Percentiles rank a stretch among this genome's conserved stretches.
Conservation (phyloP, 306 rosid genomes). For the Castanospermum australe region DNA sequence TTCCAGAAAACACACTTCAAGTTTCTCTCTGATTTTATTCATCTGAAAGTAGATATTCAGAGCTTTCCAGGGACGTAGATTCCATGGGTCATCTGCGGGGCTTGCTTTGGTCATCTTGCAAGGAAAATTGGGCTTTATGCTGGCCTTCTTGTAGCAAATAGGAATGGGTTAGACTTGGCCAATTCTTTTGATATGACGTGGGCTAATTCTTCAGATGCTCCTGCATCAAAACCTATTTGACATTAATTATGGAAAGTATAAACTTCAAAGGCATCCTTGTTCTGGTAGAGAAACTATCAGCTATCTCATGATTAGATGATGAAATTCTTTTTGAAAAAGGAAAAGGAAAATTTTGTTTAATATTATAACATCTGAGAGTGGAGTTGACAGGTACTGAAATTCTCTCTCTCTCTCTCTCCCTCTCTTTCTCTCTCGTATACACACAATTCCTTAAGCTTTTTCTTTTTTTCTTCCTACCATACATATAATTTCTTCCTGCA, state of each 20-base stretch:
- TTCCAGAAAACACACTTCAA: too few species aligned
- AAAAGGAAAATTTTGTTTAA: neutral
- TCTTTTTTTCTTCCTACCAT: neutral
- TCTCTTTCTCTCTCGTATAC: neutral
- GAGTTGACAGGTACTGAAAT: neutral
- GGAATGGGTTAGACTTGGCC: too few species aligned
- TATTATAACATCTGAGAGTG: neutral
- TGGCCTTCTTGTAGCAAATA: too few species aligned
- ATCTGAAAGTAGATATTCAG: too few species aligned
- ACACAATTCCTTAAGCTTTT: neutral
- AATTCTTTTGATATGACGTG: too few species aligned
- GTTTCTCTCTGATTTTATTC: too few species aligned
- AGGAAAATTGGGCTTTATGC: too few species aligned
- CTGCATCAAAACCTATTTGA: too few species aligned
- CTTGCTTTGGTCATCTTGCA: too few species aligned
- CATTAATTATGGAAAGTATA: neutral
- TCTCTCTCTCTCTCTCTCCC: neutral
- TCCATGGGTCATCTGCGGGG: too few species aligned
- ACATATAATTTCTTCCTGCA: neutral
- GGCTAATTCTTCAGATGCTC: too few species aligned
- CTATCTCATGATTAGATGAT: neutral
- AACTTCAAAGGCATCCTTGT: neutral
- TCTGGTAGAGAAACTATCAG: neutral
- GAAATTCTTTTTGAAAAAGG: neutral
- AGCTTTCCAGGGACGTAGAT: too few species aligned